Evolutionary conservation across 257 asterid species (phyloP), one percentile per base, ranked within the genome.

Genomic region (Euphrasia confusa): DNA sequence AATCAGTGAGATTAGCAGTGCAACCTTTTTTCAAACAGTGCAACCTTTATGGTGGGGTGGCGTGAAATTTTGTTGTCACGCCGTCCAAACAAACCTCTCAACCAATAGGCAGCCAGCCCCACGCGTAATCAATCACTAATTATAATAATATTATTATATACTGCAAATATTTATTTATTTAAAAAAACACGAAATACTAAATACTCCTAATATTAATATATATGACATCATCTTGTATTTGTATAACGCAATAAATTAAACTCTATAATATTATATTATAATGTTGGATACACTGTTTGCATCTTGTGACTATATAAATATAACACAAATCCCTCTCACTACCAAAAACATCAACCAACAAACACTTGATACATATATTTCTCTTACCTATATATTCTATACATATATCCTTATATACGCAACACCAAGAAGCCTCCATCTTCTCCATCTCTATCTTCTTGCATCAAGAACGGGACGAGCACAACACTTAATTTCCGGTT

Each of bases 71-170:
- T 67, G 79, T 69, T 85, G 86, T 74, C 95, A 83, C 92, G 90
- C 96, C 96, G 96, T 70, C 96, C 96, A 88, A 88, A 85, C 77
- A 83, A 50, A 68, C 75, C 80, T 76, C 79, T 80, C 68, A 71
- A 63, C 77, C 76, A 68, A 68, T 73, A 32, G 72, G 71, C 85
- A 77, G 83, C 90, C 88, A 27, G 72, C 92, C 92, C 88, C 96
- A 85, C 95, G 96, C 95, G 95, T 70, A 88, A 82, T 88, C 88
- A 78, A 68, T 76, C 72, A 30, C 79, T 63, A 47, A 21, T 21
- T 21, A 21, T 21, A 21, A 21, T 21, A 21, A 4, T 71, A 49
- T 71, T 56, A 62, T 63, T 52, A 26, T 52, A 15, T 44, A 14
- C 7, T 21, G 24, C 1, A 21, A 68, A 12, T 6, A 39, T 39